These are phyloP conservation scores for Mycena crocata DNA, from an alignment of 768 basidiomycete species.

Conservation along the genomic window DNA sequence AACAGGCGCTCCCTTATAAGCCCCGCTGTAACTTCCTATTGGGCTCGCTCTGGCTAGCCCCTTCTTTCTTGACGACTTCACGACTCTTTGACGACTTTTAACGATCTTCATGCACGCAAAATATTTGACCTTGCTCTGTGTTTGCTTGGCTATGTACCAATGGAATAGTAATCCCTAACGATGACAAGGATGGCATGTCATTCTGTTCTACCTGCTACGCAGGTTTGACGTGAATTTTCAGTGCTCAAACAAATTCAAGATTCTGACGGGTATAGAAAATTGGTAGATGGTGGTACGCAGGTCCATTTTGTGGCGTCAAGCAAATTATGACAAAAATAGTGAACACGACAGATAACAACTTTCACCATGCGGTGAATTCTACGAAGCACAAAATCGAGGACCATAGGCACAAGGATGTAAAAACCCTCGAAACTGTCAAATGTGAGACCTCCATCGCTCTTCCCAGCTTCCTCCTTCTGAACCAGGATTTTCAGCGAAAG, in stretches of 20 bases:
- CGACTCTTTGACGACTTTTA: constrained; percentile 1
- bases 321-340: background rate
- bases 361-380: background rate
- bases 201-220: too few relatives aligned
- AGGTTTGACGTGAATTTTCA: background rate
- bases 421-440: background rate
- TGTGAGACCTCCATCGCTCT: background rate
- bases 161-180: background rate
- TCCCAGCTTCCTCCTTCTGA: background rate
- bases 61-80: background rate
- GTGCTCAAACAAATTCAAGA: background rate
- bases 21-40: background rate
- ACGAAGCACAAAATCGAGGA: background rate
- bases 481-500: background rate
- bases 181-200: background rate
- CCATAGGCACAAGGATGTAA: background rate
- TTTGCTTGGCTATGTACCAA: background rate
- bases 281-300: background rate
- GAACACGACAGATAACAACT: background rate
- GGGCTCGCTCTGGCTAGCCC: background rate
- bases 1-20: background rate
- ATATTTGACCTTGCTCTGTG: constrained; percentile 1
- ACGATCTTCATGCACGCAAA: background rate
- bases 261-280: background rate
- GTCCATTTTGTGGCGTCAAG: background rate